phyloP scores from a whole-genome alignment of 768 basidiomycete species.

The Favolaschia claudopus region DNA sequence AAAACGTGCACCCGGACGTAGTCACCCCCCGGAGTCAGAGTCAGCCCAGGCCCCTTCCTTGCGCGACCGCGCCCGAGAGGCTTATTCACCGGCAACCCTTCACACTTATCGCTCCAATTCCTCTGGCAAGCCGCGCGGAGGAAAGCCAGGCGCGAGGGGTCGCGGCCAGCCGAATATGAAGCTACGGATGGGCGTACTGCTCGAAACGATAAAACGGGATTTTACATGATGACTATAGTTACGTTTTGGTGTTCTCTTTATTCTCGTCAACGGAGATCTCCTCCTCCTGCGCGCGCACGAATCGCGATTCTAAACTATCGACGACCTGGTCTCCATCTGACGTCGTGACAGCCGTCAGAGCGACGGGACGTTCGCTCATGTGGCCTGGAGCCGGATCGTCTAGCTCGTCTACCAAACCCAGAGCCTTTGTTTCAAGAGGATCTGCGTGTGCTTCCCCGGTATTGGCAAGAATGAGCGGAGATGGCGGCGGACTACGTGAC shows the following conservation, averaged over 20 bases:
- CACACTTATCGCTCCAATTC: constrained; percentile 64
- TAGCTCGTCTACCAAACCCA: constrained; percentile 86
- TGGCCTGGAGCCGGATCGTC: constrained; percentile 88
- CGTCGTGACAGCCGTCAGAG: constrained; percentile 72
- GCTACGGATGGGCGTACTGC: constrained; percentile 83
- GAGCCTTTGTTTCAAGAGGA: constrained; percentile 53
- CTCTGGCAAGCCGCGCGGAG: constrained; percentile 35
- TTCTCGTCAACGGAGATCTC: constrained; percentile 64
- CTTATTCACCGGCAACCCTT: constrained; percentile 65
- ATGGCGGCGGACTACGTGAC: constrained; percentile 81
- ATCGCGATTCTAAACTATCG: constrained; percentile 65
- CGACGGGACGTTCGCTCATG: constrained; percentile 80
- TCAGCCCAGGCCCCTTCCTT: constrained; percentile 41
- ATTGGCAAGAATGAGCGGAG: constrained; percentile 64
- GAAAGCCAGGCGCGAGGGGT: constrained; percentile 38
- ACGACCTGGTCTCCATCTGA: constrained; percentile 32
- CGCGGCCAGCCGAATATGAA: constrained; percentile 76
- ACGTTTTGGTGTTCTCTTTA: constrained; percentile 53
- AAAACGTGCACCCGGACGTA: constrained; percentile 23
- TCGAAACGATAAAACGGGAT: constrained; percentile 84
- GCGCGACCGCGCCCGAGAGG: constrained; percentile 67
- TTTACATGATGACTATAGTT: constrained; percentile 30
- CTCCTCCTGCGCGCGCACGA: constrained; percentile 52
- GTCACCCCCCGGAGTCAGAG: constrained; percentile 20
- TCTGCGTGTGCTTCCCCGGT: constrained; percentile 44